A percentile compares a stretch with the other conserved stretches of the same genome.
These are phyloP conservation scores for Triangularia verruculosa DNA, from an alignment of 2,329 filamentous ascomycete species.

Conservation along the genomic window DNA sequence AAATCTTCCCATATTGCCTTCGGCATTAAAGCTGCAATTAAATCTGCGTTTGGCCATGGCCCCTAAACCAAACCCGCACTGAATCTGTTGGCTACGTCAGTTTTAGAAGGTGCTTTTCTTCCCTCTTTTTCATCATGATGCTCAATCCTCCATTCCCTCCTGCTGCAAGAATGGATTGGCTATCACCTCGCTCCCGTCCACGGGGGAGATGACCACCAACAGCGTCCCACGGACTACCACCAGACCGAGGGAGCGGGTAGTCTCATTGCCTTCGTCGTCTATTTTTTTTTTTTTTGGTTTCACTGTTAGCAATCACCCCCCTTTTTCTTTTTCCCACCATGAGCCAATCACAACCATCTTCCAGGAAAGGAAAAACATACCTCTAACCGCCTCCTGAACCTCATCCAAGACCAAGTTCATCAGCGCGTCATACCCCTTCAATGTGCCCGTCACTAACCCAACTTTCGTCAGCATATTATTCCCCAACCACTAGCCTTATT, in stretches of 20 bases:
- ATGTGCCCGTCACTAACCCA: slow-evolving; percentile 70
- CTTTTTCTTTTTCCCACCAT: no score
- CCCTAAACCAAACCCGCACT: not conserved
- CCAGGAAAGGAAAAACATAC: slow-evolving; percentile 53
- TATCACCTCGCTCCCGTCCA: slow-evolving; percentile 94
- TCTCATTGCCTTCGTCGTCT: slow-evolving; percentile 94
- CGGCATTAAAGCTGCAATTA: not conserved
- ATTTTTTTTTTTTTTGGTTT: not conserved
- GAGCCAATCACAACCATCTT: no score
- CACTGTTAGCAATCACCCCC: no score
- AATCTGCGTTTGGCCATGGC: not conserved
- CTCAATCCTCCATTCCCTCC: slow-evolving; percentile 47
- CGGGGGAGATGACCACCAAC: slow-evolving; percentile 85
- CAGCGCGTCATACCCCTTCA: slow-evolving; percentile 94
- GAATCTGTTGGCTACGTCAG: not conserved
- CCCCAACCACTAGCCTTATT: not conserved
- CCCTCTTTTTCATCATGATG: not conserved
- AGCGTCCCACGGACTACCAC: slow-evolving; percentile 90
- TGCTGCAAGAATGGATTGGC: slow-evolving; percentile 84
- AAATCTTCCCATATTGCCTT: not conserved
- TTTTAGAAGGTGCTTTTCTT: not conserved
- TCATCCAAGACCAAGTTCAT: slow-evolving; percentile 98
- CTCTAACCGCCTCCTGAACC: slow-evolving; percentile 83
- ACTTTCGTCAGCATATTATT: no score
- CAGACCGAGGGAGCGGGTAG: slow-evolving; percentile 74